Evolutionary conservation across 495 filamentous ascomycete species (phyloP), one percentile per base, ranked within the genome.

Genomic region (Annulohypoxylon nitens): DNA sequence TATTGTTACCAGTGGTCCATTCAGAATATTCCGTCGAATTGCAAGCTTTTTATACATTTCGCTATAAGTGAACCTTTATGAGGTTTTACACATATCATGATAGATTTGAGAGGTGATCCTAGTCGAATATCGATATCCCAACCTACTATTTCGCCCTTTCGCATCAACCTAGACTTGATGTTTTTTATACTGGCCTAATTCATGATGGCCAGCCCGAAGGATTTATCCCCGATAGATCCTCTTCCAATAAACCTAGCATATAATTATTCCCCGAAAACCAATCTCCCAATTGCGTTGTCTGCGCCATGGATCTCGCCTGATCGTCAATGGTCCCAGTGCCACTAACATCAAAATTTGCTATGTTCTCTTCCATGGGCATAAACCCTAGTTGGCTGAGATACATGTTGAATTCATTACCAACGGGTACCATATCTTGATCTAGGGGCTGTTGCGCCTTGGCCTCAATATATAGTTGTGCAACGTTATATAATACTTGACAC

Each of bases 201-300:
- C 81, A 81, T 45, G 65, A 78, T 9, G 76, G 58, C 81, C 80
- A 81, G 10, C 51, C 68, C 9, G 71, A 75, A 11, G 84, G 80
- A 66, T 87, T 84, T 45, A 90, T 86, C 61, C 83, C 78, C 9
- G 85, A 84, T 18, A 89, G 54, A 75, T 90, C 89, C 69, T 88
- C 88, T 70, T 91, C 89, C 55, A 92, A 67, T 65, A 92, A 65
- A 0, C 86, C 87, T 81, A 91, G 82, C 80, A 92, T 88, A 73
- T 89, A 86, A 45, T 87, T 86, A 72, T 90, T 90, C 0, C 90
- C 88, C 36, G 88, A 90, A 70, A 90, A 92, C 90, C 90, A 92
- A 69, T 89, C 90, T 20, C 87, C 88, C 9, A 92, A 71, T 63
- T 88, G 85, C 48, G 80, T 76, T 6, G 83, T 80, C 71, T 86